Evolutionary conservation across 1,284 basidiomycete genomes (phyloP).

Genomic region (Microbotryomycetes sp.): DNA sequence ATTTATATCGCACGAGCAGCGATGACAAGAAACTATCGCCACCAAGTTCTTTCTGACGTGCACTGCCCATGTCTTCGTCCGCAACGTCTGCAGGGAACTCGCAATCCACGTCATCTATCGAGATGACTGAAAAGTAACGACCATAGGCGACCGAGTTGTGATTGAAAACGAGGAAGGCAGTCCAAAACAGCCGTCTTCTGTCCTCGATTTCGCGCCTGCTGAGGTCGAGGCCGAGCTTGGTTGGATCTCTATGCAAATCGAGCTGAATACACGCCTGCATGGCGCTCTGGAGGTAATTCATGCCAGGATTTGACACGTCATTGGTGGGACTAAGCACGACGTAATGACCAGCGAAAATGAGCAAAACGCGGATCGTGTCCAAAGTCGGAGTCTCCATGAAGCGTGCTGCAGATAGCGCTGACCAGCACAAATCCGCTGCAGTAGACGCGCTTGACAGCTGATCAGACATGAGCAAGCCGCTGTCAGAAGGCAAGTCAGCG

Average conservation of each 20-base stretch:
- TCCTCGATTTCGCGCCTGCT: conserved; percentile 1
- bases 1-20: neutral
- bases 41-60: neutral
- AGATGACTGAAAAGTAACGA: neutral
- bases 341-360: conserved; percentile 7
- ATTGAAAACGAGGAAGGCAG: neutral
- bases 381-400: conserved; percentile 4
- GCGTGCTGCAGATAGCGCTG: neutral
- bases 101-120: neutral
- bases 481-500: neutral
- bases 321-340: neutral
- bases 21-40: neutral
- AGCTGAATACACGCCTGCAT: neutral
- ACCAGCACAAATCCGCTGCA: neutral
- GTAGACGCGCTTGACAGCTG: neutral
- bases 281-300: neutral
- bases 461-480: neutral
- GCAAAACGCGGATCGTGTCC: neutral
- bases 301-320: neutral
- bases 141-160: neutral
- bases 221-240: neutral
- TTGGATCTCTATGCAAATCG: conserved; percentile 1
- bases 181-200: neutral
- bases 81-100: neutral
- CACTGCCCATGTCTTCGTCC: neutral